Evolutionary conservation across 768 basidiomycete species (phyloP).

Genomic region (Tylopilus cervinicoccineus): DNA sequence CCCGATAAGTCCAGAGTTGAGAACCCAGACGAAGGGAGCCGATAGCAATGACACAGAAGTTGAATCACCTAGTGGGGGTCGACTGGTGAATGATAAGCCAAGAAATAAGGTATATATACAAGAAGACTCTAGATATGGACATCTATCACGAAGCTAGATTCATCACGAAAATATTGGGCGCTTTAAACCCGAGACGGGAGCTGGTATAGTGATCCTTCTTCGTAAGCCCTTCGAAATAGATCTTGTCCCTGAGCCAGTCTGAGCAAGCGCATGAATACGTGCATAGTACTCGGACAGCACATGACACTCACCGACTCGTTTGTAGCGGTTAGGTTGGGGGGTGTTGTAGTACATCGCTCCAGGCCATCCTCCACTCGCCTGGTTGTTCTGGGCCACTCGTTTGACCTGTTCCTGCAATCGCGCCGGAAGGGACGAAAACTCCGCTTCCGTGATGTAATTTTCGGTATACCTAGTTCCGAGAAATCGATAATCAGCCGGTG

Average conservation of each 20-base stretch:
- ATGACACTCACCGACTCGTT: slow-evolving; percentile 55
- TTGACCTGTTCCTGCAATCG: slow-evolving; percentile 72
- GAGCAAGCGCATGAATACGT: slow-evolving; percentile 1
- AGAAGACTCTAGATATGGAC: not conserved
- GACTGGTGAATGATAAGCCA: slow-evolving; percentile 2
- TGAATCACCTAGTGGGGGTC: not conserved
- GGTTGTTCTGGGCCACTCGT: slow-evolving; percentile 46
- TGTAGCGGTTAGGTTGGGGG: slow-evolving; percentile 45
- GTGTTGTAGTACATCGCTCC: slow-evolving; percentile 42
- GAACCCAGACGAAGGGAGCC: no score
- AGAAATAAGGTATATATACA: slow-evolving; percentile 6
- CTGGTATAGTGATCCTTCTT: slow-evolving; percentile 58
- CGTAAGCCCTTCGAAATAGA: slow-evolving; percentile 62
- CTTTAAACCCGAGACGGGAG: slow-evolving; percentile 66
- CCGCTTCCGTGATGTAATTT: slow-evolving; percentile 59
- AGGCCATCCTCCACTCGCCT: slow-evolving; percentile 35
- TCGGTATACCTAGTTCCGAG: slow-evolving; percentile 57
- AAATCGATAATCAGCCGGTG: slow-evolving; percentile 11
- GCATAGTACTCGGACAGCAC: not conserved
- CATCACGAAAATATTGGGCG: slow-evolving; percentile 79
- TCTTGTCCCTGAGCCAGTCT: slow-evolving; percentile 79
- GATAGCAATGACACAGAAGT: not conserved
- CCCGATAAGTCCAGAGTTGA: no score
- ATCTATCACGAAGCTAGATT: slow-evolving; percentile 48
- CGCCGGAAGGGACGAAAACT: slow-evolving; percentile 55